These are phyloP conservation scores for Salix koriyanagi DNA, from an alignment of 345 rosid species.

Conservation along the genomic window DNA sequence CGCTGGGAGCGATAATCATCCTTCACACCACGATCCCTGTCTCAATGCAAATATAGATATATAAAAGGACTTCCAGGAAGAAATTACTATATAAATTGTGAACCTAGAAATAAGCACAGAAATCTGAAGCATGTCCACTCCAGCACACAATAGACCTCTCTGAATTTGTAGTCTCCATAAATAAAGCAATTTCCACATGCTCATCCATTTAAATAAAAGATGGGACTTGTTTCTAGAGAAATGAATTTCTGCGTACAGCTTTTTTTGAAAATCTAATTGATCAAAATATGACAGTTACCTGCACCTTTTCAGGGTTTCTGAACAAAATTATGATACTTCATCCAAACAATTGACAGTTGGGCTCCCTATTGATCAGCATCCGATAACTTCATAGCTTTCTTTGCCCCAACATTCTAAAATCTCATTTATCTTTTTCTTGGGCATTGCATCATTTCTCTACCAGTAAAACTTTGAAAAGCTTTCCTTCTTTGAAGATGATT, in stretches of 20 bases:
- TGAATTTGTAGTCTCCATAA: background rate
- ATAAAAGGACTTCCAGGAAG: slow-evolving; percentile 8
- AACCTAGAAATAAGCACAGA: slow-evolving; percentile 2
- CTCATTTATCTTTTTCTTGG: slow-evolving; percentile 51
- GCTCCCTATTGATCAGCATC: slow-evolving; percentile 58
- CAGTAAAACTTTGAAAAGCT: slow-evolving; percentile 59
- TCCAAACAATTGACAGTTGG: slow-evolving; percentile 44
- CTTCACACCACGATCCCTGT: slow-evolving; percentile 43
- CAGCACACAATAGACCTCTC: slow-evolving; percentile 9
- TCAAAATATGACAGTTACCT: slow-evolving; percentile 50
- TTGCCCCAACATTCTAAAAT: slow-evolving; percentile 58
- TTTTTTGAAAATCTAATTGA: slow-evolving; percentile 30
- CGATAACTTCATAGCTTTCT: slow-evolving; percentile 55
- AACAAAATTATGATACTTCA: slow-evolving; percentile 46
- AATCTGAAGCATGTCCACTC: slow-evolving; percentile 2
- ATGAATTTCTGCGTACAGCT: slow-evolving; percentile 20
- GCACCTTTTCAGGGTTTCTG: slow-evolving; percentile 47
- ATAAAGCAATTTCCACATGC: background rate
- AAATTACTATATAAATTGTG: background rate
- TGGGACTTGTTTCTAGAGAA: background rate
- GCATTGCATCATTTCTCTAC: slow-evolving; percentile 55
- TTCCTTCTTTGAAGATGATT: slow-evolving; percentile 59
- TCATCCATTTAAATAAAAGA: slow-evolving; percentile 7
- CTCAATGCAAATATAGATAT: slow-evolving; percentile 10
- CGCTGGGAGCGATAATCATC: slow-evolving; percentile 45